Percentiles rank a stretch among this genome's conserved stretches.
phyloP scores from a whole-genome alignment of 2,329 filamentous ascomycete genomes.

The Colletotrichum paranaense region DNA sequence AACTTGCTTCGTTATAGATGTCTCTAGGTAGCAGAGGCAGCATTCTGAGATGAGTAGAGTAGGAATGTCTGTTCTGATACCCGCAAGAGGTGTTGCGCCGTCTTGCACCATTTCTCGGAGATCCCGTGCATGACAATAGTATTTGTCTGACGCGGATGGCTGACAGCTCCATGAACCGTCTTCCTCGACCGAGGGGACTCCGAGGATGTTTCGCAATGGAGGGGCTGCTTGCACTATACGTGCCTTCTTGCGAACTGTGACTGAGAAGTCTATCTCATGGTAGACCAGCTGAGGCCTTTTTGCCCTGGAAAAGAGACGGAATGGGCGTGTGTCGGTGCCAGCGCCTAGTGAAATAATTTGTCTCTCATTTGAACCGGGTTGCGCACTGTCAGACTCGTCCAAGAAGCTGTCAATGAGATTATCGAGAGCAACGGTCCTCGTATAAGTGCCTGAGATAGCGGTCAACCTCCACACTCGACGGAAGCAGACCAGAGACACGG shows the following conservation, averaged over 20 bases:
- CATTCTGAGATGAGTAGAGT: constrained; percentile 94
- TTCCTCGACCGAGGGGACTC: constrained; percentile 44
- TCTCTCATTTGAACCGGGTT: constrained; percentile 48
- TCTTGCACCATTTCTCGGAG: constrained; percentile 67
- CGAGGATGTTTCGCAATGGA: constrained; percentile 51
- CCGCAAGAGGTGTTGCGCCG: constrained; percentile 39
- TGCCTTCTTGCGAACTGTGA: constrained; percentile 77
- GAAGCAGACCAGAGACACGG: constrained; percentile 41
- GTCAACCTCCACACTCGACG: constrained; percentile 36
- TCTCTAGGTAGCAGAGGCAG: constrained; percentile 89
- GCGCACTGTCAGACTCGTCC: constrained; percentile 43
- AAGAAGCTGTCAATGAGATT: constrained; percentile 80
- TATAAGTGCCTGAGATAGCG: constrained; percentile 80
- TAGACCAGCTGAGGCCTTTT: constrained; percentile 69
- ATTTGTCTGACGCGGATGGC: constrained; percentile 54
- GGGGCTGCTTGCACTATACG: constrained; percentile 60
- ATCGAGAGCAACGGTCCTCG: constrained; percentile 87
- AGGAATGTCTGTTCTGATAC: constrained; percentile 69
- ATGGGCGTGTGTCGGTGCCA: constrained; percentile 90
- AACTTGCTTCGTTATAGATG: constrained; percentile 71
- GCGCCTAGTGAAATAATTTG: constrained; percentile 95
- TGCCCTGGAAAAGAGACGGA: constrained; percentile 73
- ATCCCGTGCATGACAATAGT: constrained; percentile 75
- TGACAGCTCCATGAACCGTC: constrained; percentile 55
- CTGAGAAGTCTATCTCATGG: constrained; percentile 91